Base-by-base conservation (phyloP, 2,329 filamentous ascomycete species). In the Calonectria montana region DNA sequence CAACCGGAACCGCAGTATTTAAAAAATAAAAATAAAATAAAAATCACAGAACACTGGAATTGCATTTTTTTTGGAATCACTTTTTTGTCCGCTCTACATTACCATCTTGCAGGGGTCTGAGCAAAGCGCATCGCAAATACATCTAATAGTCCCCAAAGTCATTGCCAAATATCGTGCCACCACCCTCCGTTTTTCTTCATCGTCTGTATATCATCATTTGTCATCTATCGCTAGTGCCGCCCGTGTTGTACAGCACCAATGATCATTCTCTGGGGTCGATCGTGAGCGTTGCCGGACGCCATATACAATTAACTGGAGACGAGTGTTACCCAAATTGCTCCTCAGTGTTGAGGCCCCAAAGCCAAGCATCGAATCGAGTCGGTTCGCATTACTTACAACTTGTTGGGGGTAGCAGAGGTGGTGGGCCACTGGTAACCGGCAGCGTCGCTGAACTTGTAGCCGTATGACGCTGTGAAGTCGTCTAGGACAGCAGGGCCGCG, bases 401-500 rank as follows among this genome's bases (percentile, higher is more conserved):
- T 95, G 89, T 94, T 96, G 59, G 86, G 86, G 48, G 89, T 87
- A 39, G 91, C 91, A 75, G 92, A 91, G 71, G 93, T 94, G 70
- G 94, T 94, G 41, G 95, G 94, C 96, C 96, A 98, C 86, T 97
- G 95, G 87, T 98, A 98, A 69, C 96, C 96, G 78, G 96, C 94
- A 73, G 96, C 95, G 81, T 99, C 97, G 82, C 94, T 97, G 88
- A 99, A 99, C 86, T 98, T 98, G 90, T 99, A 99, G 75, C 97
- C 97, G 83, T 98, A 99, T 7, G 96, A 98, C 47, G 96, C 94
- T 37, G 96, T 98, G 87, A 99, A 99, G 87, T 99, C 97, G 80
- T 99, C 97, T 69, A 99, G 90, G 43, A 99, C 96, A 67, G 96
- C 94, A 31, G 97, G 97, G 73, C 97, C 97, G 80, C 97, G 96